Conservation (phyloP, 768 basidiomycete genomes). For the Panaeolus papilionaceus region DNA sequence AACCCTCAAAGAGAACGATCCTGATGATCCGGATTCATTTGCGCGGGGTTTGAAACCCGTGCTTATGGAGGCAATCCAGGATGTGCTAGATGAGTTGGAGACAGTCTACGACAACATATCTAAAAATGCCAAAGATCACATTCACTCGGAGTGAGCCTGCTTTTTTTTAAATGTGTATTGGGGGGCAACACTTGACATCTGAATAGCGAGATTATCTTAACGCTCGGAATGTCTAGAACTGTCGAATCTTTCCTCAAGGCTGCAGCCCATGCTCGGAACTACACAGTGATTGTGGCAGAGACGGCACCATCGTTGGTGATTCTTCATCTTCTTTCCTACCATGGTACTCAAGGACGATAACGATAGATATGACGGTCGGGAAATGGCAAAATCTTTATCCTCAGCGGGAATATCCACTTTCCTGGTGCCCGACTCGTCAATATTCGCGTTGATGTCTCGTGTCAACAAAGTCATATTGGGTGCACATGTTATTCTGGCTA, state of each 20-base stretch:
- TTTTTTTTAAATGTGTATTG: background rate
- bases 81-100: conserved; percentile 94
- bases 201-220: conserved; percentile 85
- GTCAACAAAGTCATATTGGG: conserved; percentile 97
- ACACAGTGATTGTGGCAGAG: conserved; percentile 95
- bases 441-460: conserved; percentile 95
- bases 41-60: conserved; percentile 86
- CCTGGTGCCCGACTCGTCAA: conserved; percentile 94
- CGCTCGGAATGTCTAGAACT: conserved; percentile 90
- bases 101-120: conserved; percentile 95
- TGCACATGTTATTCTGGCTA: conserved; percentile 94
- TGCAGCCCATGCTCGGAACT: conserved; percentile 89
- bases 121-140: conserved; percentile 93
- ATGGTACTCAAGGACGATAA: conserved; percentile 14
- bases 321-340: conserved; percentile 10
- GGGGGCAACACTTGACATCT: conserved; percentile 12
- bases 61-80: conserved; percentile 96
- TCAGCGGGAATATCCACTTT: conserved; percentile 90
- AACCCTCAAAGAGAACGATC: conserved; percentile 70
- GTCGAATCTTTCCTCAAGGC: conserved; percentile 94
- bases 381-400: conserved; percentile 84
- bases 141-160: conserved; percentile 91
- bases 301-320: conserved; percentile 86
- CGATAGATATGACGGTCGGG: conserved; percentile 79
- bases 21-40: conserved; percentile 81